Evolutionary conservation across 106 monocot genomes (phyloP), one percentile per base, ranked within the genome.

Genomic region (Phalaenopsis aphrodite): DNA sequence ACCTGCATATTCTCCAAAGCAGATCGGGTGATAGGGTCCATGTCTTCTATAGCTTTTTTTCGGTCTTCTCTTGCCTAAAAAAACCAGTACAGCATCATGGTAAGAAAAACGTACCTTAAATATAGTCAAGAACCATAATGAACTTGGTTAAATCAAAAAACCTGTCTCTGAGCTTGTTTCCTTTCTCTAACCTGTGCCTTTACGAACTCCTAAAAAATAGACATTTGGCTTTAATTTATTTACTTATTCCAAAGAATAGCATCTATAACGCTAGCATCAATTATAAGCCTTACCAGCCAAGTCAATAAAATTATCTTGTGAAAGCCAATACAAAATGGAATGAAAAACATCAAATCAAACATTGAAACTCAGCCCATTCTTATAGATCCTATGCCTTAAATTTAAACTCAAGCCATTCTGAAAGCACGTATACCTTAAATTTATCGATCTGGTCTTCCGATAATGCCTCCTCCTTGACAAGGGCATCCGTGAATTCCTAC

Each of bases 1-100:
- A 99, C 85, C 77, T 55, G 66, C 87, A 99, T 93, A 47, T 87
- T 92, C 82, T 99, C 89, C 43, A 88, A 94, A 48, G 94, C 94
- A 47, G 86, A 42, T 88, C 68, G 92, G 18, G 86, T 91, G 67
- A 84, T 67, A 3, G 83, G 89, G 81, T 94, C 90, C 98, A 94
- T 94, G 42, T 91, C 89, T 64, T 93, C 89, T 16, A 91, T 87
- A 43, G 89, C 92, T 78, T 93, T 99, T 74, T 72, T 87, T 16
- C 94, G 85, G 10, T 92, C 91, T 86, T 99, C 92, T 74, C 79
- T 94, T 45, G 91, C 91, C 98, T 99, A 15, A 84, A 82, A 45
- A 24, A 41, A 41, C 19, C 5, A n/a, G 46, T 19, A 65, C 5
- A 79, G 3, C 9, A 41, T 18, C 23, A 19, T 41, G 66, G 17